These are phyloP conservation scores for Globisporangium emineosum DNA, from an alignment of 352 stramenopile genomes.

Conservation along the genomic window DNA sequence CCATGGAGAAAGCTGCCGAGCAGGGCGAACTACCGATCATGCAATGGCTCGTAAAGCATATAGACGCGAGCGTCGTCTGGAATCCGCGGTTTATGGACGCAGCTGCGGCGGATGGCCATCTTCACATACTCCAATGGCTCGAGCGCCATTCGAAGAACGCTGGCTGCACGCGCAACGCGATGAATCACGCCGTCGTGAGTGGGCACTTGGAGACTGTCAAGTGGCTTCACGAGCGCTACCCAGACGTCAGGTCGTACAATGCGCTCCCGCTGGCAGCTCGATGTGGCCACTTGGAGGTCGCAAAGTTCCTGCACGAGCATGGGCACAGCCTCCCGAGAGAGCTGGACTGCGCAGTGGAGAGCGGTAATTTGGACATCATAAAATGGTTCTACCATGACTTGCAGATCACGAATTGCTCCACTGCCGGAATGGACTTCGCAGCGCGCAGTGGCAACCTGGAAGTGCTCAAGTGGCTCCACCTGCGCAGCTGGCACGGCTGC, in stretches of 20 bases:
- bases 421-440: background rate
- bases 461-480: background rate
- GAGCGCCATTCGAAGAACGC: slow-evolving; percentile 2
- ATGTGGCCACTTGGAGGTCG: background rate
- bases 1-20: background rate
- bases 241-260: background rate
- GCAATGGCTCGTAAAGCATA: background rate
- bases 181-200: background rate
- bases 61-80: background rate
- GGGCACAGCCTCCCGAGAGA: background rate
- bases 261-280: background rate
- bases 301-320: background rate
- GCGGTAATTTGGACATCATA: background rate
- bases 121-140: background rate
- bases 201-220: background rate
- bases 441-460: background rate
- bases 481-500: background rate
- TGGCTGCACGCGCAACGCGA: background rate
- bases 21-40: background rate
- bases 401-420: background rate
- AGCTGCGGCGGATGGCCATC: background rate
- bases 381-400: background rate
- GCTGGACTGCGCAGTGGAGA: slow-evolving; percentile 1
- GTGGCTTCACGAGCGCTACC: background rate
- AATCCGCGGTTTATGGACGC: background rate